Base-by-base conservation (phyloP, 2,329 filamentous ascomycete species). In the Verticillium tricorpus region DNA sequence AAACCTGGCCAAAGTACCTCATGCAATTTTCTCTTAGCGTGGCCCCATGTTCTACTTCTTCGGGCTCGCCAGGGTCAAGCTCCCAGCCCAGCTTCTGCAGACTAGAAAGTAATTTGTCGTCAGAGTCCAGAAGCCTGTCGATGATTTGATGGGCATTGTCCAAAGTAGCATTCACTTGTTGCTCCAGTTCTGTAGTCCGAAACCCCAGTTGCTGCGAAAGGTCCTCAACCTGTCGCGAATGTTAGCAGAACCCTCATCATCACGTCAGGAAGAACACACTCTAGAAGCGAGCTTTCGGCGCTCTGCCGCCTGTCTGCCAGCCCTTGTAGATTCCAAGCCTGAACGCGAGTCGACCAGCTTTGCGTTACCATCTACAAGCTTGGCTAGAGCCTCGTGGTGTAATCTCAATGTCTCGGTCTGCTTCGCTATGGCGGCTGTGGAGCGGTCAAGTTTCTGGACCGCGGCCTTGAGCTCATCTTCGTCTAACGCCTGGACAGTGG, bases 81-180 rank as follows among this genome's bases (percentile, higher is more conserved):
- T 88, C 86, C 62, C 81, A 82, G 0, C 87, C 82, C 2, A 91
- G 79, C 66, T 89, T 89, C 69, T 89, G 86, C 2, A 92, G 76
- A 62, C 86, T 86, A 22, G 82, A 78, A 1, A 91, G 75, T 2
- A 91, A 77, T 64, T 84, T 86, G 69, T 91, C 88, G 63, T 92
- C 89, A 1, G 85, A 83, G 9, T 79, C 77, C 9, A 90, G 74
- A 12, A 84, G 72, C 17, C 75, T 76, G 25, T 80, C 78, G 0
- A 86, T 74, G 1, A 79, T 80, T 61, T 80, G 76, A 56, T 79
- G 80, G 17, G 88, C 70, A 3, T 74, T 73, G 1, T 76, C 71
- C 4, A 77, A 77, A 0, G 80, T 76, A 0, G 73, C 74, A 8
- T 80, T 80, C 6, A 72, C 72, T 50, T 87, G 82, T 63, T 83